phyloP scores from a whole-genome alignment of 139 green algal species.

The Ostreobium quekettii region DNA sequence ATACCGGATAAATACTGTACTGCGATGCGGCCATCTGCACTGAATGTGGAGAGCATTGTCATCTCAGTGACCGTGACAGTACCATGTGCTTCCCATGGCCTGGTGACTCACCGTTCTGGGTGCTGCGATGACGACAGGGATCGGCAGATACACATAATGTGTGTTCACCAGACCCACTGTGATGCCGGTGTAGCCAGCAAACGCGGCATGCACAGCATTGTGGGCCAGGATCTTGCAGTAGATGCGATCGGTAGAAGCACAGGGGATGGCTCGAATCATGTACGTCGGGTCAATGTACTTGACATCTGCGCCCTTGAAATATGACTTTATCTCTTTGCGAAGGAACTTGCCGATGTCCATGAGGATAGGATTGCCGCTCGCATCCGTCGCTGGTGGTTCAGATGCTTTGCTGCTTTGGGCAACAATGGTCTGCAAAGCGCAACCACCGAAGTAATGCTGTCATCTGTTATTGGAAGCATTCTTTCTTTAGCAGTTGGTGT shows the following conservation, averaged over 20 bases:
- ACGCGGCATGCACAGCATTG: slow-evolving; percentile 88
- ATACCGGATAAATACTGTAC: too few relatives aligned
- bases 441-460: too few relatives aligned
- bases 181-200: slow-evolving; percentile 65
- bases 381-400: too few relatives aligned
- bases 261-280: slow-evolving; percentile 85
- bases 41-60: too few relatives aligned
- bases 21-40: too few relatives aligned
- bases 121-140: slow-evolving; percentile 76
- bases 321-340: slow-evolving; percentile 28
- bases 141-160: slow-evolving; percentile 88
- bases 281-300: slow-evolving; percentile 85
- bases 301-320: slow-evolving; percentile 42
- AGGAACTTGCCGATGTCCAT: slow-evolving; percentile 45
- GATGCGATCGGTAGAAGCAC: slow-evolving; percentile 78
- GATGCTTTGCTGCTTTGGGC: too few relatives aligned
- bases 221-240: slow-evolving; percentile 93
- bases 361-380: slow-evolving; percentile 55
- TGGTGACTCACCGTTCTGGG: slow-evolving; percentile 35
- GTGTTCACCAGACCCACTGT: slow-evolving; percentile 88
- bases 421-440: too few relatives aligned
- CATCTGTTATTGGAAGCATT: too few relatives aligned
- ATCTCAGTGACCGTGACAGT: too few relatives aligned
- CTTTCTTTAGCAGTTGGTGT: too few relatives aligned
- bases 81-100: too few relatives aligned